Conservation (phyloP, 805 yeast genomes). For the Saccharomycopsis sp. region DNA sequence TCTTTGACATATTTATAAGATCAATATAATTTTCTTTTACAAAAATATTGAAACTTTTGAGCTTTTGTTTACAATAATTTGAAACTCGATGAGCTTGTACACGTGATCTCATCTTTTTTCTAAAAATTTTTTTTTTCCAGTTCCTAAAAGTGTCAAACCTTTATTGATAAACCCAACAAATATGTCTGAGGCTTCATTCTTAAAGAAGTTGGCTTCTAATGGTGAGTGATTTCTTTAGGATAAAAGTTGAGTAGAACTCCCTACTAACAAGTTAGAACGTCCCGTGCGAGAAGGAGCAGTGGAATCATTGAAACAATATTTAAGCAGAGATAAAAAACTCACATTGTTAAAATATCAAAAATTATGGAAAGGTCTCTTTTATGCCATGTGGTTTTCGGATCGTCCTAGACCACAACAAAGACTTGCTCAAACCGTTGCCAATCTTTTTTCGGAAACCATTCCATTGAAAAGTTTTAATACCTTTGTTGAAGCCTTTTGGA, state of each 20-base stretch:
- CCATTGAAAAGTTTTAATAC: constrained; percentile 32
- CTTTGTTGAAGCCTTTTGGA: constrained; percentile 75
- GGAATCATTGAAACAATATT: constrained; percentile 47
- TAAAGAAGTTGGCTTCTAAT: constrained; percentile 77
- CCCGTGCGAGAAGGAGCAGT: constrained; percentile 66
- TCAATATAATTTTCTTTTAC: too few species aligned
- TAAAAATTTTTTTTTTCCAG: background rate
- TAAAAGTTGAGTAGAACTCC: background rate
- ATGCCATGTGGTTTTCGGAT: constrained; percentile 94
- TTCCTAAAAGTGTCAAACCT: too few species aligned
- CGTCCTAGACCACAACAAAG: constrained; percentile 86
- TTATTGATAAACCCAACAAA: background rate
- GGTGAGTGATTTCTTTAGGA: constrained; percentile 25
- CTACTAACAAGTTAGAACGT: constrained; percentile 32
- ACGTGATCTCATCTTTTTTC: too few species aligned
- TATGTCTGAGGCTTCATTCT: constrained; percentile 33
- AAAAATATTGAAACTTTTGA: too few species aligned
- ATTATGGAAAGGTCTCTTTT: constrained; percentile 94
- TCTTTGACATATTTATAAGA: too few species aligned
- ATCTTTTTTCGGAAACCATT: constrained; percentile 35
- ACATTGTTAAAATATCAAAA: constrained; percentile 54
- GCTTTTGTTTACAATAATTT: too few species aligned
- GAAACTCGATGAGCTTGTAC: too few species aligned
- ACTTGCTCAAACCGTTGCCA: constrained; percentile 65
- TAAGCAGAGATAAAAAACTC: constrained; percentile 32